Percentiles rank a stretch among this genome's conserved stretches.
Evolutionary conservation across 352 stramenopile genomes (phyloP).

Genomic region (Phytopythium kandeliae): DNA sequence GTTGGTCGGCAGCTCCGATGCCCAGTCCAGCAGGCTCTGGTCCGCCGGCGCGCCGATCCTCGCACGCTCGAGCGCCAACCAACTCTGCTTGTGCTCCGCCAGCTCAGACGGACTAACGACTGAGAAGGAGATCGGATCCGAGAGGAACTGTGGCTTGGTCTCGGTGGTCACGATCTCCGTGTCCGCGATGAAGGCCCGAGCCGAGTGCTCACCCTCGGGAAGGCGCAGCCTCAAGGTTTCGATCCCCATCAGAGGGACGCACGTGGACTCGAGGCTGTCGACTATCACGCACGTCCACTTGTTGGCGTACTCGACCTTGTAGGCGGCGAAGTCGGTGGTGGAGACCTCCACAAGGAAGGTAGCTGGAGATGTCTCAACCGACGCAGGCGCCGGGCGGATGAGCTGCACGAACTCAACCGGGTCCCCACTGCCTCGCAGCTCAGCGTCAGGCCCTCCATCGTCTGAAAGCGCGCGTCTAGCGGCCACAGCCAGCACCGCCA

Average conservation of each 20-base stretch:
- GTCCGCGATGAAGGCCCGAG: slow-evolving; percentile 12
- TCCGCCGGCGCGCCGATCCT: neutral
- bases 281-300: slow-evolving; percentile 21
- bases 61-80: slow-evolving; percentile 2
- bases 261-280: slow-evolving; percentile 11
- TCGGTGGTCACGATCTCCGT: slow-evolving; percentile 6
- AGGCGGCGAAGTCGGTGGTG: slow-evolving; percentile 6
- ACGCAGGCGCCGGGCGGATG: slow-evolving; percentile 10
- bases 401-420: slow-evolving; percentile 10
- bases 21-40: slow-evolving; percentile 14
- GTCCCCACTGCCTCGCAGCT: neutral
- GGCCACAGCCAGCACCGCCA: neutral
- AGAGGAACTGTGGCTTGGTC: slow-evolving; percentile 5
- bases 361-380: slow-evolving; percentile 19
- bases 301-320: slow-evolving; percentile 10
- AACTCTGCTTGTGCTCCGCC: slow-evolving; percentile 4
- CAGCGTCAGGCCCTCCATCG: neutral
- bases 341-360: slow-evolving; percentile 14
- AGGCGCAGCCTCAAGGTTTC: slow-evolving; percentile 10
- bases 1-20: neutral
- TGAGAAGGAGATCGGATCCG: slow-evolving; percentile 10
- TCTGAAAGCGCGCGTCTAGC: neutral
- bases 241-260: slow-evolving; percentile 16
- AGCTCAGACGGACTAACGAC: slow-evolving; percentile 14
- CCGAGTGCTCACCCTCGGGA: slow-evolving; percentile 16